Conservation (phyloP, 2,329 filamentous ascomycete genomes). For the Dactylella cylindrospora region DNA sequence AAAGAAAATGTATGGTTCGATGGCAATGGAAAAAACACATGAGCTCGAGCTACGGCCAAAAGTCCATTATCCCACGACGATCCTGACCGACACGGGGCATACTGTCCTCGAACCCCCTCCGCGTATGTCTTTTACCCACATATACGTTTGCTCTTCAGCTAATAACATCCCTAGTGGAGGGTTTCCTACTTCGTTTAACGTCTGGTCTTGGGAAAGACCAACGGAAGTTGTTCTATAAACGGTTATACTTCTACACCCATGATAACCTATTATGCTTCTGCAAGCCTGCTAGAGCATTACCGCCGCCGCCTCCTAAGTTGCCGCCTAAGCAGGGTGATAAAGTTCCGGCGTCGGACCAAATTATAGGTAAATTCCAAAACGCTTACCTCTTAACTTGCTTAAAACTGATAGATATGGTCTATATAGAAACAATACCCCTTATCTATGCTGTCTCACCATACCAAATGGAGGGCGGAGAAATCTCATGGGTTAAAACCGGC, state of each 20-base stretch:
- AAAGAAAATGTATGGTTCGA: slow-evolving; percentile 68
- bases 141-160: not conserved
- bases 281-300: slow-evolving; percentile 61
- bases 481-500: slow-evolving; percentile 60
- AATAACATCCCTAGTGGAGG: slow-evolving; percentile 56
- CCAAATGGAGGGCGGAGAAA: slow-evolving; percentile 58
- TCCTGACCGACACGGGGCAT: slow-evolving; percentile 52
- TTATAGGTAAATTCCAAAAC: slow-evolving; percentile 56
- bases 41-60: slow-evolving; percentile 68
- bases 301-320: slow-evolving; percentile 62
- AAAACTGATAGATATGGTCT: slow-evolving; percentile 1
- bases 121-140: slow-evolving; percentile 6
- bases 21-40: slow-evolving; percentile 66
- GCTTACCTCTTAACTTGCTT: not conserved
- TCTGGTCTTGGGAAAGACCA: slow-evolving; percentile 64
- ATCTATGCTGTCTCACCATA: slow-evolving; percentile 66
- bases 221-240: slow-evolving; percentile 63
- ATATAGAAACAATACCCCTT: slow-evolving; percentile 53
- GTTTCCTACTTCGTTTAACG: slow-evolving; percentile 66
- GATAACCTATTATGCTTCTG: slow-evolving; percentile 66
- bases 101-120: slow-evolving; percentile 62
- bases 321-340: slow-evolving; percentile 53
- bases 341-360: slow-evolving; percentile 60
- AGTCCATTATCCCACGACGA: slow-evolving; percentile 63
- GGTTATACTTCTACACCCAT: slow-evolving; percentile 66